Evolutionary conservation across 768 basidiomycete genomes (phyloP).

Genomic region (Phaeolepiota aurea): DNA sequence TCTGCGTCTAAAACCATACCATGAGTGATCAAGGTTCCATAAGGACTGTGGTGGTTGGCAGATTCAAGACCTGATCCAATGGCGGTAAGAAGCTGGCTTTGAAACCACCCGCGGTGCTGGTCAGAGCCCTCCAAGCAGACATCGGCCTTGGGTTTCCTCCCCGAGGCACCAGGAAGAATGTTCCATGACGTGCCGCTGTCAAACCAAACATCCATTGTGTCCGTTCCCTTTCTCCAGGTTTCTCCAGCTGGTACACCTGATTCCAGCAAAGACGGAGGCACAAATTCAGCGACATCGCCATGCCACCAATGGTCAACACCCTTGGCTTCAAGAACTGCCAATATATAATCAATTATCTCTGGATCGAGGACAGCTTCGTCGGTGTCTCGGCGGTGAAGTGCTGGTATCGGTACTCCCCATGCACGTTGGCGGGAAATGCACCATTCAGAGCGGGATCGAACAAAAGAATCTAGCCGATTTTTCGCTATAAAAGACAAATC

Average conservation of each 20-base stretch:
- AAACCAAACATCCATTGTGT: conserved; percentile 99
- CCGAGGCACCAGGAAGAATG: conserved; percentile 34
- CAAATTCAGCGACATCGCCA: conserved; percentile 75
- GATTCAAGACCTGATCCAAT: conserved; percentile 43
- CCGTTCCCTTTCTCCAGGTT: conserved; percentile 71
- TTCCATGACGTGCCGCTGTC: conserved; percentile 96
- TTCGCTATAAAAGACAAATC: conserved; percentile 48
- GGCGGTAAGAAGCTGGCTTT: conserved; percentile 84
- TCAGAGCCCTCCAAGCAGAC: conserved; percentile 93
- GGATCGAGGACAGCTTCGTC: conserved; percentile 58
- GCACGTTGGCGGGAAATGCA: conserved; percentile 96
- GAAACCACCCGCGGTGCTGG: conserved; percentile 99
- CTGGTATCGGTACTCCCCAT: conserved; percentile 97
- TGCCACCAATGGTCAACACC: conserved; percentile 91
- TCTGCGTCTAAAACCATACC: conserved; percentile 92
- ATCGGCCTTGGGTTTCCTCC: conserved; percentile 52
- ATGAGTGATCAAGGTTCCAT: conserved; percentile 81
- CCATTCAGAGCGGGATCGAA: conserved; percentile 91
- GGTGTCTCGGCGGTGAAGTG: conserved; percentile 59
- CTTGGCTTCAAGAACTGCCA: conserved; percentile 61
- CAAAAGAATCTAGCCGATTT: conserved; percentile 81
- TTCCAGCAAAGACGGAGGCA: conserved; percentile 49
- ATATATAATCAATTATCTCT: conserved; percentile 64
- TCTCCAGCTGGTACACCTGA: conserved; percentile 31
- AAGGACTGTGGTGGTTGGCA: conserved; percentile 39